Conservation (phyloP, 2,329 filamentous ascomycete genomes). For the Penicillium hordei region DNA sequence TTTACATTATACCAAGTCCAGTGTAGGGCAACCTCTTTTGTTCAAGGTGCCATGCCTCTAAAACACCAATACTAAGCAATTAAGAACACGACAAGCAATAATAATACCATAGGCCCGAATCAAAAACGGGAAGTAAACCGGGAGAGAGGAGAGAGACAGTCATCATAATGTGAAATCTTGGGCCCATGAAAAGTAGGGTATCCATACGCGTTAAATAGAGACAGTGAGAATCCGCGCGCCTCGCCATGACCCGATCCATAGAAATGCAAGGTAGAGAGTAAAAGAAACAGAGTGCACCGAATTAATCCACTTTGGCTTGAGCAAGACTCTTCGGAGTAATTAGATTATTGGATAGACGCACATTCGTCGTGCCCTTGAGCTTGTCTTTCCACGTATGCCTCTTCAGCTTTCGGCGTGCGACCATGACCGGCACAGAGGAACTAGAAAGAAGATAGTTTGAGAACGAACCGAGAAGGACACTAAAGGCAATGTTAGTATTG, state of each 20-base stretch:
- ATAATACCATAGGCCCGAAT: neutral
- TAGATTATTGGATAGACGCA: slow-evolving; percentile 79
- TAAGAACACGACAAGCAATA: neutral
- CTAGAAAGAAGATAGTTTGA: slow-evolving; percentile 97
- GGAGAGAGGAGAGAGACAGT: neutral
- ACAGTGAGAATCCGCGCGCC: neutral
- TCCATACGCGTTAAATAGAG: slow-evolving; percentile 4
- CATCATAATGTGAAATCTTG: neutral
- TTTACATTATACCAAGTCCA: neutral
- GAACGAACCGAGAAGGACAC: slow-evolving; percentile 92
- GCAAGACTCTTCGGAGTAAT: slow-evolving; percentile 68
- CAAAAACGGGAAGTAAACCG: neutral
- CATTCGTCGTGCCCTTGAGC: slow-evolving; percentile 58
- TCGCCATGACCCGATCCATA: neutral
- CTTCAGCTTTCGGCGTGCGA: slow-evolving; percentile 82
- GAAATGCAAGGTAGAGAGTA: slow-evolving; percentile 3
- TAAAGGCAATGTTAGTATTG: slow-evolving; percentile 40
- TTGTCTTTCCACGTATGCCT: slow-evolving; percentile 75
- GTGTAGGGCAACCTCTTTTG: neutral
- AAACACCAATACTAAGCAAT: neutral
- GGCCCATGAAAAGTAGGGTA: slow-evolving; percentile 5
- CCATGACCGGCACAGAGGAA: slow-evolving; percentile 96
- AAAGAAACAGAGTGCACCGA: neutral
- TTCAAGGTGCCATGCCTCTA: neutral
- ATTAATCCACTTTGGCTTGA: slow-evolving; percentile 73